Base-by-base conservation (phyloP, 352 stramenopile species). In the Globisporangium paddicum region DNA sequence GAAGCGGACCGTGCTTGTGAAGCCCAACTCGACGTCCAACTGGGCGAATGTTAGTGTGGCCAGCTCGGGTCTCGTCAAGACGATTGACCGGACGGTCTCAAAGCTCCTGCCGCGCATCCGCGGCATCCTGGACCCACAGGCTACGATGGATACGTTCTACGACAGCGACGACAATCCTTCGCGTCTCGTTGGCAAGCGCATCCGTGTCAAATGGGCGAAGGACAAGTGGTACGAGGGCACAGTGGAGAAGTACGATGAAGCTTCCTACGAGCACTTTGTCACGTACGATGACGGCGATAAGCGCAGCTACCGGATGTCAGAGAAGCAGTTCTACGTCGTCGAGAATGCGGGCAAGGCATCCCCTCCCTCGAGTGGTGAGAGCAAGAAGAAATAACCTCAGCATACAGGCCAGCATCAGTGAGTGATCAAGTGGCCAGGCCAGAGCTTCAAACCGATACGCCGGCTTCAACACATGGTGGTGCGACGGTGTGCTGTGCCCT, bases 151-250 rank as follows among this genome's bases (percentile, higher is more conserved):
- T 34, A 86, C 72, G n/a, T 91, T 94, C 44, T 96, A 96, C 67
- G 86, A 95, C 55, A 95, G 85, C 55, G 87, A 96, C 58, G 87
- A 96, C 67, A 93, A 96, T 38, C 87, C 87, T 25, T 63, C 74
- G 60, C 81, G 81, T 2, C 83, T 96, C 57, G 83, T 96, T 0
- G 85, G 85, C 30, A 89, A 90, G 54, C 85, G 83, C 7, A 82
- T 96, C 42, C 78, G 81, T 28, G 87, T 96, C 18, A 96, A 95
- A 58, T 96, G 87, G 87, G 85, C 85, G 21, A 91, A 93, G 45
- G 85, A 96, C 57, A 93, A 95, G 60, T 96, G 85, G 85, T 96
- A 96, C 51, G 80, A 92, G 69, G 87, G 87, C 13, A 56, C 51
- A 30, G 85, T 96, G 11, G 69, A 90, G 57, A 68, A 73, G 30